phyloP scores from a whole-genome alignment of 2,329 filamentous ascomycete genomes.

The Claviceps maximensis region DNA sequence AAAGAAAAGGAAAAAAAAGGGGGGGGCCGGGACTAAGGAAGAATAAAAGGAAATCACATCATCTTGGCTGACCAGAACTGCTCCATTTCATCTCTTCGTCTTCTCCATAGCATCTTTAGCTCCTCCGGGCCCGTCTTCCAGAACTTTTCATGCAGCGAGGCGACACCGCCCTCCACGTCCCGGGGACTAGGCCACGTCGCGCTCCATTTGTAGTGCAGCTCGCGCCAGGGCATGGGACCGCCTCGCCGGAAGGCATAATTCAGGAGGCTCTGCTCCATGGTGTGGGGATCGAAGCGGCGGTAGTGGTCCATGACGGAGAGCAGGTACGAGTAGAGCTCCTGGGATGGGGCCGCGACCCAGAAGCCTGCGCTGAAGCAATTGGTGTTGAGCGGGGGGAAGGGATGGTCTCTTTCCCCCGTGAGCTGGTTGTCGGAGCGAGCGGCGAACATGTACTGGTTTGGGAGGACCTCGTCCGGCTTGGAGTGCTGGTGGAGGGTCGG shows the following conservation, averaged over 20 bases:
- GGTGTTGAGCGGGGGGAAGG: conserved; percentile 20
- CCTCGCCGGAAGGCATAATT: conserved; percentile 28
- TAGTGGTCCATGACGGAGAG: conserved; percentile 20
- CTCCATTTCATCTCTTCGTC: conserved; percentile 1
- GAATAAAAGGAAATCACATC: too few relatives aligned
- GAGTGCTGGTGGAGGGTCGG: conserved; percentile 16
- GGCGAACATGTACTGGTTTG: conserved; percentile 21
- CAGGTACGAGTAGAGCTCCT: conserved; percentile 24
- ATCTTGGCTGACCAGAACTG: not conserved
- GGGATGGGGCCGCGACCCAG: conserved; percentile 25
- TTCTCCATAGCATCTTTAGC: conserved; percentile 3
- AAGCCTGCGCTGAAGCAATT: conserved; percentile 26
- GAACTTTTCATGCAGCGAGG: conserved; percentile 25
- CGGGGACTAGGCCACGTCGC: conserved; percentile 22
- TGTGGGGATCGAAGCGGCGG: conserved; percentile 23
- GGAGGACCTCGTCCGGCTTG: conserved; percentile 19
- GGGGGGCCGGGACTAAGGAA: too few relatives aligned
- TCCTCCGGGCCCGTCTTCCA: conserved; percentile 14
- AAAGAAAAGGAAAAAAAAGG: not conserved
- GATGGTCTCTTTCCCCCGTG: conserved; percentile 18
- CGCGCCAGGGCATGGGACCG: conserved; percentile 29
- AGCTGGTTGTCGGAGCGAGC: conserved; percentile 20
- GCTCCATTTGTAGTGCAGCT: conserved; percentile 25
- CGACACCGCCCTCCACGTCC: conserved; percentile 21
- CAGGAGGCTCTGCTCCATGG: conserved; percentile 28